Base-by-base conservation (phyloP, 805 yeast species). In the Pichia phayaonensis region DNA sequence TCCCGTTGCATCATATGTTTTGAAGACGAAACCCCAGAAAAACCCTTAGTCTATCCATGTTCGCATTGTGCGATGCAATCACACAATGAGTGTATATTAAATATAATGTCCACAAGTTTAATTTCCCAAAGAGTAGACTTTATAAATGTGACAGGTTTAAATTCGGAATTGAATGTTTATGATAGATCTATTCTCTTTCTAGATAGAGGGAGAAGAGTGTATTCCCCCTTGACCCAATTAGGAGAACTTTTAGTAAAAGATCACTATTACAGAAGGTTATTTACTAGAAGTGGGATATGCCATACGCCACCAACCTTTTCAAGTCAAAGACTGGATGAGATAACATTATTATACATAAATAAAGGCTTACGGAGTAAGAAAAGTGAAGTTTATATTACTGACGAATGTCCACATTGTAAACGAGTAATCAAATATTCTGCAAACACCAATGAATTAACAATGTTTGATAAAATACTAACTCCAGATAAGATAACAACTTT, bases 381-480 rank as follows among this genome's bases (percentile, higher is more conserved):
- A n/a, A 8, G 8, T 16, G 38, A 34, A n/a, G 20, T 40, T 18
- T 40, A 46, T 21, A 2, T 47, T 10, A 20, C n/a, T 8, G 52
- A 49, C 21, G 11, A 31, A 29, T 49, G 52, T 34, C 40, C 45
- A 31, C 52, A 49, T 31, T 49, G 52, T 29, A 40, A 26, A 21
- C 8, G 34, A 3, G 12, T 8, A 2, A n/a, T 48, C 7, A 27
- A 26, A 6, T 39, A 38, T 16, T 34, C 20, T 2, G 38, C 38
- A 34, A 10, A 16, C 4, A 34, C 38, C 5, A 34, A 34, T n/a
- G 38, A 34, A 16, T 2, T n/a, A 16, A 8, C n/a, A 34, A 16
- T 34, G n/a, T 2, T 34, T 34, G 20, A 34, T 6, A 16, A 6
- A n/a, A 34, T 34, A 34, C n/a, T 34, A 34, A 16, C 11, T 3